These are phyloP conservation scores for Blastobotrys terrestris DNA, from an alignment of 805 yeast genomes.

Conservation along the genomic window DNA sequence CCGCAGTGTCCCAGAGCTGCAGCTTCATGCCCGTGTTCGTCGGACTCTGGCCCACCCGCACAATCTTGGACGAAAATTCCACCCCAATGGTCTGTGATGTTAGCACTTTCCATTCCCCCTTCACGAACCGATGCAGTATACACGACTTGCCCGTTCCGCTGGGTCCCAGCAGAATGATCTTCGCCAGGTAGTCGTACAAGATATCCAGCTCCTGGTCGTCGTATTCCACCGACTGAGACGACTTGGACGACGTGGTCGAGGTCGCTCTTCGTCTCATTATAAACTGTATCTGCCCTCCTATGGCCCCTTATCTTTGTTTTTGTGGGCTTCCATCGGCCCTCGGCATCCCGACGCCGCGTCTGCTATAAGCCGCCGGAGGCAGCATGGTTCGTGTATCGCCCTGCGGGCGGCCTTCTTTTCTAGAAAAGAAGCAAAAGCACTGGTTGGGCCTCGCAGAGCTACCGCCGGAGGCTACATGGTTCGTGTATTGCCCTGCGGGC, in stretches of 20 bases:
- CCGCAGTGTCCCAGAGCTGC: slow-evolving; percentile 96
- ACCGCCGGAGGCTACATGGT: no score
- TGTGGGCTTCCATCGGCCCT: no score
- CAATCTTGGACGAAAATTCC: slow-evolving; percentile 34
- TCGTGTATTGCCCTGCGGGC: no score
- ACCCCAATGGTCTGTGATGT: slow-evolving; percentile 36
- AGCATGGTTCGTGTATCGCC: no score
- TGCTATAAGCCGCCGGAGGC: no score
- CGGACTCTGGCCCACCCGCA: slow-evolving; percentile 28
- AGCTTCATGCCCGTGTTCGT: slow-evolving; percentile 48
- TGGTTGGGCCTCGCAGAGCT: no score
- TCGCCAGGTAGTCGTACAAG: slow-evolving; percentile 34
- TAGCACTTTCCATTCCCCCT: slow-evolving; percentile 31
- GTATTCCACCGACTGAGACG: slow-evolving; percentile 14
- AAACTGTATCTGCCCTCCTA: neutral
- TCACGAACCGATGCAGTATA: slow-evolving; percentile 36
- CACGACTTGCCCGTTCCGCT: slow-evolving; percentile 45
- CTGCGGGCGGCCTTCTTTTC: no score
- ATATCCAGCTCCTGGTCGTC: slow-evolving; percentile 20
- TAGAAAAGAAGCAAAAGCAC: no score
- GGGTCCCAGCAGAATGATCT: slow-evolving; percentile 39
- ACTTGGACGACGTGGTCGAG: slow-evolving; percentile 21
- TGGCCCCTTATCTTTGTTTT: neutral
- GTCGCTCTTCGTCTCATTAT: slow-evolving; percentile 22
- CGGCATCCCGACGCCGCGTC: no score